Percentiles rank a stretch among this genome's conserved stretches.
Conservation (phyloP, 495 filamentous ascomycete genomes). For the Trichoderma virens region DNA sequence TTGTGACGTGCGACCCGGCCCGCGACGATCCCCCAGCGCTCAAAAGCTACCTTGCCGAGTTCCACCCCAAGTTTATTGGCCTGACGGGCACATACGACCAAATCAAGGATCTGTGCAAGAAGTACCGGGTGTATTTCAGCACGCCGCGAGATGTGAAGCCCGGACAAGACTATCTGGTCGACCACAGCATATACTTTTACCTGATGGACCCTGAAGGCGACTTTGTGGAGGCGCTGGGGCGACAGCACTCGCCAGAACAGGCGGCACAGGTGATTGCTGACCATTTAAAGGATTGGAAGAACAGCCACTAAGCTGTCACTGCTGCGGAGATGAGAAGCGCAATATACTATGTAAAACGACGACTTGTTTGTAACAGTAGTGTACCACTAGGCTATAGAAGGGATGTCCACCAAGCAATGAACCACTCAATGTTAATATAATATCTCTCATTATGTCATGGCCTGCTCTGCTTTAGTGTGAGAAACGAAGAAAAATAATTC, state of each 20-base stretch:
- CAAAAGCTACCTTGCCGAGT: slow-evolving; percentile 79
- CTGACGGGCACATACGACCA: slow-evolving; percentile 90
- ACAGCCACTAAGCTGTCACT: neutral
- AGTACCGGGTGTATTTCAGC: slow-evolving; percentile 94
- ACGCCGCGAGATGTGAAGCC: slow-evolving; percentile 81
- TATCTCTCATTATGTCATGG: neutral
- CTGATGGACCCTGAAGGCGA: slow-evolving; percentile 98
- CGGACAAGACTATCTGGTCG: slow-evolving; percentile 93
- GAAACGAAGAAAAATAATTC: too few species aligned
- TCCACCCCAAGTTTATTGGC: slow-evolving; percentile 81
- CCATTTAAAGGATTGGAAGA: slow-evolving; percentile 84
- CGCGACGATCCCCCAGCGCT: slow-evolving; percentile 81
- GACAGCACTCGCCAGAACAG: slow-evolving; percentile 83
- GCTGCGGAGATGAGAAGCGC: neutral
- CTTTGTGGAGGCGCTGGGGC: slow-evolving; percentile 93
- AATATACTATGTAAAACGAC: neutral
- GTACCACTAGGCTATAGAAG: slow-evolving; percentile 1
- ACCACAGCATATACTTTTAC: slow-evolving; percentile 99
- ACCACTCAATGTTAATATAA: slow-evolving; percentile 9
- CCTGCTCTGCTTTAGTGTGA: too few species aligned
- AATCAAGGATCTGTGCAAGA: slow-evolving; percentile 85
- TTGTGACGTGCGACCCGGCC: slow-evolving; percentile 92
- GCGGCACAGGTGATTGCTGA: slow-evolving; percentile 76
- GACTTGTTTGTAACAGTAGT: neutral
- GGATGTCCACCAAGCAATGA: neutral